Conservation (phyloP, 106 monocot genomes). For the Dioscorea alata region DNA sequence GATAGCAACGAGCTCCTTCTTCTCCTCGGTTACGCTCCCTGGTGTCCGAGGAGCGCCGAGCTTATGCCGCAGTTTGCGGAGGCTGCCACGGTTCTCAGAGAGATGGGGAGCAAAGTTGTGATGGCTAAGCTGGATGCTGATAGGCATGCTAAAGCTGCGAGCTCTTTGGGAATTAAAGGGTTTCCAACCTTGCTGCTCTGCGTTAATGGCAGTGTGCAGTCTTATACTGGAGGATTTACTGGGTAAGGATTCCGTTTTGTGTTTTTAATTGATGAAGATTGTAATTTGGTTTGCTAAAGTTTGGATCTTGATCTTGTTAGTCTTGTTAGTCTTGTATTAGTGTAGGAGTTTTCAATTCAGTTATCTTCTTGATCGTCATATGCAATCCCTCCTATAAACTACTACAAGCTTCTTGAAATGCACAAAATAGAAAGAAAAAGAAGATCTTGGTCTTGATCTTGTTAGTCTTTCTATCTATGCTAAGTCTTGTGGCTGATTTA, state of each 20-base stretch:
- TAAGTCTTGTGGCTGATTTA: too few relatives aligned
- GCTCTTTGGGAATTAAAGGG: conserved; percentile 57
- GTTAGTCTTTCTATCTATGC: too few relatives aligned
- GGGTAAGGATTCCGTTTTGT: conserved; percentile 24
- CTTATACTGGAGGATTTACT: conserved; percentile 67
- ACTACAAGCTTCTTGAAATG: too few relatives aligned
- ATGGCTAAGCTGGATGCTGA: conserved; percentile 92
- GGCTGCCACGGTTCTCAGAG: conserved; percentile 59
- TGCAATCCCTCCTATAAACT: too few relatives aligned
- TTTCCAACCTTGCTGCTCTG: conserved; percentile 82
- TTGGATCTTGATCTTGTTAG: too few relatives aligned
- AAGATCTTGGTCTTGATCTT: too few relatives aligned
- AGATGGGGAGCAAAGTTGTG: conserved; percentile 53
- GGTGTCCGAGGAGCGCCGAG: conserved; percentile 83
- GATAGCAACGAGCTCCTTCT: conserved; percentile 57
- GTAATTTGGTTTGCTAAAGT: too few relatives aligned
- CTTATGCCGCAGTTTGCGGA: conserved; percentile 88
- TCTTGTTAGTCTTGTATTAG: too few relatives aligned
- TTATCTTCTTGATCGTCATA: too few relatives aligned
- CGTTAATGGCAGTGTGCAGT: conserved; percentile 50
- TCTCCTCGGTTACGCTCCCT: conserved; percentile 84
- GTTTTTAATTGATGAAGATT: too few relatives aligned
- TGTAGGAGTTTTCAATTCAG: too few relatives aligned
- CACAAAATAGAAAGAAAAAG: too few relatives aligned
- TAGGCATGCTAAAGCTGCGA: conserved; percentile 66